phyloP scores from a whole-genome alignment of 2,329 filamentous ascomycete genomes.

The Talaromyces sp. region DNA sequence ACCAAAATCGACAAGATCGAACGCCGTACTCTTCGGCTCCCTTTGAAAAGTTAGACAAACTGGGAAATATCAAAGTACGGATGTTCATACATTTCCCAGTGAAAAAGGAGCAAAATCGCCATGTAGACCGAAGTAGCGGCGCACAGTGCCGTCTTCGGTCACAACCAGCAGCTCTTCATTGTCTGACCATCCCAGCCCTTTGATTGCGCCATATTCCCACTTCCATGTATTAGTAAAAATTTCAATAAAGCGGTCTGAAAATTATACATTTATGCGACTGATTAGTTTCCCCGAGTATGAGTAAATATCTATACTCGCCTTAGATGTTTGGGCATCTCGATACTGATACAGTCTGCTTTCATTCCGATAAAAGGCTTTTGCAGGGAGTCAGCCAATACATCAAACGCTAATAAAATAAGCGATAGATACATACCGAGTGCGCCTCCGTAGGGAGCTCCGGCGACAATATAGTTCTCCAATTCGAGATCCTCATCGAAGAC shows the following conservation, averaged over 20 bases:
- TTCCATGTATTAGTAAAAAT: slow-evolving; percentile 27
- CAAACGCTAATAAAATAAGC: neutral
- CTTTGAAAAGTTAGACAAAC: slow-evolving; percentile 27
- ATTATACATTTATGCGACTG: slow-evolving; percentile 61
- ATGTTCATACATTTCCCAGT: slow-evolving; percentile 62
- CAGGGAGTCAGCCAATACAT: neutral
- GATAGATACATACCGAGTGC: slow-evolving; percentile 66
- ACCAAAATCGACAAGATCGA: slow-evolving; percentile 84
- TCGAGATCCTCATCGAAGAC: slow-evolving; percentile 92
- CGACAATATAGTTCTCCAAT: slow-evolving; percentile 88
- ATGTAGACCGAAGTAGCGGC: slow-evolving; percentile 87
- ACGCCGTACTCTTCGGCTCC: slow-evolving; percentile 86
- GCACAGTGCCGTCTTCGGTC: slow-evolving; percentile 81
- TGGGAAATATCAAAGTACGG: neutral
- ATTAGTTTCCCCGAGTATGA: slow-evolving; percentile 87
- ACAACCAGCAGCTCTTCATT: slow-evolving; percentile 88
- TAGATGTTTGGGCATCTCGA: slow-evolving; percentile 63
- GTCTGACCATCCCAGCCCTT: slow-evolving; percentile 91
- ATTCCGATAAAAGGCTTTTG: slow-evolving; percentile 77
- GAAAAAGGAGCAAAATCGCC: slow-evolving; percentile 94
- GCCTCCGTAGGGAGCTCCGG: slow-evolving; percentile 87
- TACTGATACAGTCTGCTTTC: slow-evolving; percentile 78
- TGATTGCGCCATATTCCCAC: slow-evolving; percentile 87
- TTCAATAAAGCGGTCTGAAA: neutral
- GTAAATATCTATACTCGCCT: slow-evolving; percentile 88